Base-by-base conservation (phyloP, 2,329 filamentous ascomycete species). In the Coniella vitis region DNA sequence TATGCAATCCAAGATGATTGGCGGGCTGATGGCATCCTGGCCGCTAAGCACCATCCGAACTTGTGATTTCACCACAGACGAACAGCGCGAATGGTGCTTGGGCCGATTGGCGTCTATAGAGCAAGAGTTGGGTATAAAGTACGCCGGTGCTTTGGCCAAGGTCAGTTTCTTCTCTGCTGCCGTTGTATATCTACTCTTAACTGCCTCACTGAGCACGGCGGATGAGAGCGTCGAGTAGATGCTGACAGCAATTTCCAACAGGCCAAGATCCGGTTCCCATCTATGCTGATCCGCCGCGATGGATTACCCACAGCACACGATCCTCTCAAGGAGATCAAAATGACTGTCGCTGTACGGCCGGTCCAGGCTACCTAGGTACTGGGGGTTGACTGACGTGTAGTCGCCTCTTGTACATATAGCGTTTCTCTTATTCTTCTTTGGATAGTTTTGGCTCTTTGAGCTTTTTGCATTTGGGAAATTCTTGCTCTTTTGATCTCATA, bases 11-110 rank as follows among this genome's bases (percentile, higher is more conserved):
- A 81, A 80, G 60, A 74, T 73, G 5, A 62, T 83, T 13, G 75
- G 76, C 1, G 79, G 77, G 0, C 79, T 79, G 56, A 78, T 81
- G 53, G 60, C 79, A 12, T 76, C 76, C 1, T 83, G 78, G 77
- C 78, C 79, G 10, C 63, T 83, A 35, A 71, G 74, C 14, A 75
- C 71, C 51, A 62, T 78, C 35, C 67, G 71, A 49, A 71, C 70
- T n/a, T 75, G 78, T 55, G 80, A 84, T 61, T 81, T 77, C 55
- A 65, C 72, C 4, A 81, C 78, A 5, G 78, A 81, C 54, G 68
- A 71, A 8, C 79, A 83, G 63, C 65, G 79, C 16, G 64, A 68
- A 7, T 83, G 78, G 75, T 66, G 72, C 2, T 63, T 69, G 29
- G 78, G 78, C 3, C 67, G 80, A 7, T 64, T 83, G 47, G 63